A percentile compares a stretch with the other conserved stretches of the same genome.
phyloP scores from a whole-genome alignment of 2,329 filamentous ascomycete species.

The Fusarium verticillioides region DNA sequence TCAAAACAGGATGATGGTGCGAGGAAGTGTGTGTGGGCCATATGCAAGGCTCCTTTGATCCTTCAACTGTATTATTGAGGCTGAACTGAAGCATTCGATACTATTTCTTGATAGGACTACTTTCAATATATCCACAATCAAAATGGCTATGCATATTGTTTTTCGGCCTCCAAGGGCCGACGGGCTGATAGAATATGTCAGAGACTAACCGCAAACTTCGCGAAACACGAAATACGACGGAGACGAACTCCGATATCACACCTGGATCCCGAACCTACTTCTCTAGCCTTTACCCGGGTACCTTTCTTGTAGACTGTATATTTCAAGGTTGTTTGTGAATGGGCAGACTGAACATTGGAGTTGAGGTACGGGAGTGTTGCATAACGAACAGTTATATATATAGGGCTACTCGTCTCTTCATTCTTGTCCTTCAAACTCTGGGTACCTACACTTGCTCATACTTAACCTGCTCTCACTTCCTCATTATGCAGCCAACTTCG shows the following conservation, averaged over 20 bases:
- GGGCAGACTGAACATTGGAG: not conserved
- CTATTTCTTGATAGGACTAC: not conserved
- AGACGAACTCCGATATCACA: not conserved
- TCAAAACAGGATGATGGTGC: slow-evolving; percentile 12
- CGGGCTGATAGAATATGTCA: not conserved
- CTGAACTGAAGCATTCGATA: not conserved
- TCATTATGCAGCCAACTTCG: slow-evolving; percentile 12
- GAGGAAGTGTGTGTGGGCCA: slow-evolving; percentile 19
- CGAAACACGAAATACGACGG: slow-evolving; percentile 11
- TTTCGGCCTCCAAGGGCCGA: not conserved
- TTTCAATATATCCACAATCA: not conserved
- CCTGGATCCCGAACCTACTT: not conserved
- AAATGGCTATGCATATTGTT: not conserved
- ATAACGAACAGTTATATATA: not conserved
- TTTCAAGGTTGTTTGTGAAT: not conserved
- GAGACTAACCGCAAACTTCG: not conserved
- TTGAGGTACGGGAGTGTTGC: not conserved
- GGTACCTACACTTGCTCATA: not conserved
- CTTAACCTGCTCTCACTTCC: not conserved
- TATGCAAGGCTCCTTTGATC: slow-evolving; percentile 10
- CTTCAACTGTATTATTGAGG: not conserved
- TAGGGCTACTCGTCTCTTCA: not conserved
- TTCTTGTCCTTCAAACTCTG: not conserved
- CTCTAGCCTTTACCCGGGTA: not conserved
- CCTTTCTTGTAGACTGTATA: not conserved